Evolutionary conservation across 306 rosid species (phyloP), one percentile per base, ranked within the genome.

Genomic region (Senna siamea): DNA sequence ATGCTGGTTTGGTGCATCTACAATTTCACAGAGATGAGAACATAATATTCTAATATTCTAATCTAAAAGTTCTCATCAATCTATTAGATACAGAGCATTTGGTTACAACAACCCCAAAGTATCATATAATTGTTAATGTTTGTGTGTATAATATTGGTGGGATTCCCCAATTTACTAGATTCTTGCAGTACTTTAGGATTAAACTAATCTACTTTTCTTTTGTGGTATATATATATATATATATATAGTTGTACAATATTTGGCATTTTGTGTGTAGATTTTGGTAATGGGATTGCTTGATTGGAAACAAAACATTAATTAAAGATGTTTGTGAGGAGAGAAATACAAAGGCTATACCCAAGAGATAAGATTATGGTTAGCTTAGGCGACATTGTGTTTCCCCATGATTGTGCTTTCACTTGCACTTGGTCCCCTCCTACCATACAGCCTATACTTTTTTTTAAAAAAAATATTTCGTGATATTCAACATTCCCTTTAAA

Each of bases 1-100:
- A 57, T 43, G 73, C 50, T 34, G 69, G 53, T 52, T 62, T 48
- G 61, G 54, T 54, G 44, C 55, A 58, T 74, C 76, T 20, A 57
- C 70, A 57, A 2, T 69, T 54, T 26, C 52, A 38, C 13, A 37
- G 73, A n/a, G 47, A 57, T 19, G 35, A 56, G 64, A 26, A 57
- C 56, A 66, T 4, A 22, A 41, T 20, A 19, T 17, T 28, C 18
- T 48, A 51, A 32, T 66, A 67, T 50, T 61, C 30, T 63, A 47
- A 8, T 70, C 22, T 56, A 55, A 41, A 40, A 48, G 58, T 56
- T 28, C 1, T 50, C 26, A 32, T 66, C 50, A 32, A 46, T n/a
- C 50, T 41, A 43, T 72, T 10, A 2, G 55, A 43, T 75, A 15
- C 73, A 54, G 53, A 54, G 55, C 54, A 69, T 40, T 69, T 73